A percentile compares a stretch with the other conserved stretches of the same genome.
These are phyloP conservation scores for Meredithiella fracta DNA, from an alignment of 2,329 filamentous ascomycete genomes.

Conservation along the genomic window DNA sequence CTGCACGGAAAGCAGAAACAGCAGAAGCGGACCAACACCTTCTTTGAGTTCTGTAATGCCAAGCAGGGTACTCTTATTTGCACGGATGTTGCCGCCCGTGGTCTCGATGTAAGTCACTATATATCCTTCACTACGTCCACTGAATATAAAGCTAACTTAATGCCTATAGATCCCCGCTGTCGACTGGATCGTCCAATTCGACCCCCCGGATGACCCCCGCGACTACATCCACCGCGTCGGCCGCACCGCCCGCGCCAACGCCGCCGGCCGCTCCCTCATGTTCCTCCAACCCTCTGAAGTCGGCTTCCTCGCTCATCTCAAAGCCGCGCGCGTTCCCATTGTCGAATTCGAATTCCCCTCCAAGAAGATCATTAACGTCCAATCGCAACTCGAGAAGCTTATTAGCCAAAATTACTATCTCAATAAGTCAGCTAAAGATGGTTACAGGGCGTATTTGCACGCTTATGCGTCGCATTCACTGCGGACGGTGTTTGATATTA, in stretches of 20 bases:
- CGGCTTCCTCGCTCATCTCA: conserved; percentile 80
- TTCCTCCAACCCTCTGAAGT: conserved; percentile 87
- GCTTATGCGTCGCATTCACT: conserved; percentile 67
- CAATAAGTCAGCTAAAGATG: conserved; percentile 66
- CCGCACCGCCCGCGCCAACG: conserved; percentile 70
- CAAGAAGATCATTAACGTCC: conserved; percentile 81
- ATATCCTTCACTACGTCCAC: too few relatives aligned
- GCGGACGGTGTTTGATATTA: conserved; percentile 53
- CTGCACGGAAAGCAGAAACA: conserved; percentile 95
- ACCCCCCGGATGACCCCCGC: conserved; percentile 77
- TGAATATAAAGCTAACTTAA: neutral
- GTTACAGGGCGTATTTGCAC: conserved; percentile 81
- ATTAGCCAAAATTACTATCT: conserved; percentile 94
- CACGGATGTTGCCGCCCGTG: conserved; percentile 89
- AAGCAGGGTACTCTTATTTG: conserved; percentile 79
- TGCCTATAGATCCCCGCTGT: conserved; percentile 60
- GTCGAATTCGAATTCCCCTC: conserved; percentile 91
- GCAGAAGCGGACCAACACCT: conserved; percentile 95
- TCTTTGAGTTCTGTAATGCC: conserved; percentile 78
- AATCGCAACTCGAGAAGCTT: conserved; percentile 83
- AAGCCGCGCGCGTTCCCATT: conserved; percentile 79
- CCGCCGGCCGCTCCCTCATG: conserved; percentile 76
- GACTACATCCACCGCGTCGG: conserved; percentile 95
- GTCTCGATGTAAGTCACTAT: conserved; percentile 52
- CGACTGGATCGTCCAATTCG: conserved; percentile 93